phyloP scores from a whole-genome alignment of 164 flowering plant species.

The Vitis labrusca region DNA sequence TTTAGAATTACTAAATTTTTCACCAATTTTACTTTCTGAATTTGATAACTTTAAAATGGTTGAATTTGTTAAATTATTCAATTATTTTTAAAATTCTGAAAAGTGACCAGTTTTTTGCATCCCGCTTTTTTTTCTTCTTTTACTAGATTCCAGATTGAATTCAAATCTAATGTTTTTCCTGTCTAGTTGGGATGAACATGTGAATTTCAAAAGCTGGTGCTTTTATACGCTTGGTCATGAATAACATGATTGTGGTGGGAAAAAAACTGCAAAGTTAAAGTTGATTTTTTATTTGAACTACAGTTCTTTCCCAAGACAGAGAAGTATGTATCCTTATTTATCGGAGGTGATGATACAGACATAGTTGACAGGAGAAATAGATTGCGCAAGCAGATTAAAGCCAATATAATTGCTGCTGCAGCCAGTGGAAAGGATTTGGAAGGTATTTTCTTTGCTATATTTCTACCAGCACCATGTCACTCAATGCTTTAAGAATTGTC shows the following conservation, averaged over 20 bases:
- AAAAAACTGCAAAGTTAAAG: background rate
- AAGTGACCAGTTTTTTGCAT: no score
- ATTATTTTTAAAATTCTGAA: no score
- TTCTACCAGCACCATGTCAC: background rate
- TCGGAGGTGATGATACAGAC: conserved; percentile 73
- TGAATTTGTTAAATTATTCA: no score
- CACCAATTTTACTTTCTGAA: no score
- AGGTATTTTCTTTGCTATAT: conserved; percentile 49
- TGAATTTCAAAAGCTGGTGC: background rate
- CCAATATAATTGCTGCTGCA: conserved; percentile 82
- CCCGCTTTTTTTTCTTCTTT: no score
- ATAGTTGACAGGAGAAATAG: conserved; percentile 69
- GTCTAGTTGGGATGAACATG: background rate
- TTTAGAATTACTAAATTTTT: no score
- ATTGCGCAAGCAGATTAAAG: conserved; percentile 88
- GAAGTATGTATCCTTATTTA: conserved; percentile 84
- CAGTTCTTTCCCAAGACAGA: conserved; percentile 98
- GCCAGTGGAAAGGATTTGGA: conserved; percentile 97
- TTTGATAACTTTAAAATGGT: no score
- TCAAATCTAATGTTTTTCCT: background rate
- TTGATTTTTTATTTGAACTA: conserved; percentile 18
- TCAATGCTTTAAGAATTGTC: background rate
- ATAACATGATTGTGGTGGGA: background rate
- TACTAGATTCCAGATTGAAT: background rate
- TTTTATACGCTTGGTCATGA: background rate